Evolutionary conservation across 2,329 filamentous ascomycete species (phyloP), one percentile per base, ranked within the genome.

Genomic region (Phialophora chinensis): DNA sequence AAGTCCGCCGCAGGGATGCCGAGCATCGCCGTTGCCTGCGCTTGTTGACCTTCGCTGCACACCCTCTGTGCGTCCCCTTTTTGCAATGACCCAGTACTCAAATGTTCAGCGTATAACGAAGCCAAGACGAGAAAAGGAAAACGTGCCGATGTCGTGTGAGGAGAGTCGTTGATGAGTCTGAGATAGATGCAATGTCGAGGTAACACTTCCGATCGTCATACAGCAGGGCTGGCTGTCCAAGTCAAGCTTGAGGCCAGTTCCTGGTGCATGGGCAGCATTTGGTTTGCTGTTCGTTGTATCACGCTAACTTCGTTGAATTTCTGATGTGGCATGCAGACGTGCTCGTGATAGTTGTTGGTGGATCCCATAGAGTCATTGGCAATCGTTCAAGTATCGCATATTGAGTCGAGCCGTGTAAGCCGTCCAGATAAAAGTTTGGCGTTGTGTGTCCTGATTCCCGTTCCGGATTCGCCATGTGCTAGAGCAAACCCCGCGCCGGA

Each of bases 381-480:
- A 56, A 57, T 69, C 58, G 65, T 67, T 52, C 47, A 56, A 33
- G 59, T 69, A 60, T 61, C 58, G 65, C 67, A 69, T 66, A 62
- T 65, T 27, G 59, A 35, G 33, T 67, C 65, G 67, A 69, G 65
- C 65, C 27, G 67, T 60, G 62, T 60, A 44, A 61, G 57, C 60
- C 65, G 58, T 65, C 64, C 62, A 69, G 58, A 65, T 67, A 69
- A 62, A 31, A 65, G 65, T 70, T 58, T 61, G 66, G 38, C 66
- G 56, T 59, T 63, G 61, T 66, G 61, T 66, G 63, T 62, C 54
- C 63, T 68, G 63, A 58, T 47, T 66, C 29, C 67, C 61, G 60
- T 66, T 73, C 69, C 71, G 69, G 72, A 73, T 72, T 66, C 72
- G 72, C 72, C 72, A 73, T 73, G 72, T 73, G 72, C 72, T 66